Conservation (phyloP, 2,329 filamentous ascomycete species). For the Chaetomium sp. region DNA sequence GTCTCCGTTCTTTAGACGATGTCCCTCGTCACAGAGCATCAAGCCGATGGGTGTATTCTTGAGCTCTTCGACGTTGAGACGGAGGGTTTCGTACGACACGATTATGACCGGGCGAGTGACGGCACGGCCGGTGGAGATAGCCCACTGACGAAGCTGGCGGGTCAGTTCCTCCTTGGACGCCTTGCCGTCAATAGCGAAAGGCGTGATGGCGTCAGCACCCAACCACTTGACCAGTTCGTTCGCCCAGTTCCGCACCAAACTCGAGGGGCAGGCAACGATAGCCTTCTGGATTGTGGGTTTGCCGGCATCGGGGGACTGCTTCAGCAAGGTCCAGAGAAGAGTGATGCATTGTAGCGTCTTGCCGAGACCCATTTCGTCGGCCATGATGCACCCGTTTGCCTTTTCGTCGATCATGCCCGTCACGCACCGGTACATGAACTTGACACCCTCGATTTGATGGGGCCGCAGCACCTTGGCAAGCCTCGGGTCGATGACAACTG, state of each 20-base stretch:
- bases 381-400: constrained; percentile 98
- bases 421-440: constrained; percentile 93
- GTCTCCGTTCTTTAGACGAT: constrained; percentile 94
- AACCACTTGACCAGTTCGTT: constrained; percentile 98
- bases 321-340: constrained; percentile 93
- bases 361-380: constrained; percentile 96
- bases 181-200: constrained; percentile 96
- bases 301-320: constrained; percentile 94
- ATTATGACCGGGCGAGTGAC: constrained; percentile 93
- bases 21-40: constrained; percentile 93
- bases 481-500: constrained; percentile 92
- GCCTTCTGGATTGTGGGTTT: constrained; percentile 94
- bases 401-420: constrained; percentile 94
- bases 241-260: constrained; percentile 95
- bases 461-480: constrained; percentile 88
- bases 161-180: constrained; percentile 92
- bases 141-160: constrained; percentile 90
- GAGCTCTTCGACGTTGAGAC: constrained; percentile 86
- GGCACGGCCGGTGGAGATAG: constrained; percentile 83
- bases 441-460: constrained; percentile 97
- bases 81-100: constrained; percentile 94
- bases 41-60: constrained; percentile 88
- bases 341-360: constrained; percentile 98
- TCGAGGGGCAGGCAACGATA: constrained; percentile 94
- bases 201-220: constrained; percentile 83